These are phyloP conservation scores for Pelargonium fulgidum DNA, from an alignment of 441 rosid species.

Conservation along the genomic window DNA sequence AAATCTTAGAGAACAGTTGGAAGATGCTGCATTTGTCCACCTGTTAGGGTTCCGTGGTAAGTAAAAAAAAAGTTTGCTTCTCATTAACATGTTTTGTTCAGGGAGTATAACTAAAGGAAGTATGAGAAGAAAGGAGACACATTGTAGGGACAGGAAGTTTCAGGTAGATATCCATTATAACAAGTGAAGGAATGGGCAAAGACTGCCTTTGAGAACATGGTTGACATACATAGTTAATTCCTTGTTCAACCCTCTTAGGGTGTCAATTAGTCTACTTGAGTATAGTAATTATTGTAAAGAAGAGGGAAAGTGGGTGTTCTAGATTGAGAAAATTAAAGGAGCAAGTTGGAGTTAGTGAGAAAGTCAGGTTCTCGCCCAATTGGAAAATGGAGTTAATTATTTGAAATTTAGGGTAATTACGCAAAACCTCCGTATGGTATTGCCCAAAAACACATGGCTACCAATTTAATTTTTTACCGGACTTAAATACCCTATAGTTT, in stretches of 20 bases:
- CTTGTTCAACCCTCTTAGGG: background rate
- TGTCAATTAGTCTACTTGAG: background rate
- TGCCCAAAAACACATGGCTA: too few relatives aligned
- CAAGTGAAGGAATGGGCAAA: background rate
- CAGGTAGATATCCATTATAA: background rate
- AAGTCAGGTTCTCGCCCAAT: background rate
- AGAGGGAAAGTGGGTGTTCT: background rate
- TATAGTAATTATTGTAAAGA: background rate
- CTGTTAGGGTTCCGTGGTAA: background rate
- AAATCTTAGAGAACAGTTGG: too few relatives aligned
- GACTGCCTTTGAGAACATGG: background rate
- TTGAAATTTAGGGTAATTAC: too few relatives aligned
- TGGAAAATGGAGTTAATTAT: background rate
- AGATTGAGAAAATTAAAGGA: background rate
- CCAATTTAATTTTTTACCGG: too few relatives aligned
- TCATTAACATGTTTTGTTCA: background rate
- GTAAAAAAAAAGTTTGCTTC: background rate
- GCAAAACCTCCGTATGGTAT: too few relatives aligned
- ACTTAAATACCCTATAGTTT: too few relatives aligned
- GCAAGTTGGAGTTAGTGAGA: background rate
- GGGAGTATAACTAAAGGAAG: background rate
- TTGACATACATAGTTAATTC: background rate
- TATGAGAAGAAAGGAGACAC: too few relatives aligned
- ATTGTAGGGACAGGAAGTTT: background rate
- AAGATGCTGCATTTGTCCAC: too few relatives aligned